These are phyloP conservation scores for Erigeron canadensis DNA, from an alignment of 129 eudicot genomes.

Conservation along the genomic window DNA sequence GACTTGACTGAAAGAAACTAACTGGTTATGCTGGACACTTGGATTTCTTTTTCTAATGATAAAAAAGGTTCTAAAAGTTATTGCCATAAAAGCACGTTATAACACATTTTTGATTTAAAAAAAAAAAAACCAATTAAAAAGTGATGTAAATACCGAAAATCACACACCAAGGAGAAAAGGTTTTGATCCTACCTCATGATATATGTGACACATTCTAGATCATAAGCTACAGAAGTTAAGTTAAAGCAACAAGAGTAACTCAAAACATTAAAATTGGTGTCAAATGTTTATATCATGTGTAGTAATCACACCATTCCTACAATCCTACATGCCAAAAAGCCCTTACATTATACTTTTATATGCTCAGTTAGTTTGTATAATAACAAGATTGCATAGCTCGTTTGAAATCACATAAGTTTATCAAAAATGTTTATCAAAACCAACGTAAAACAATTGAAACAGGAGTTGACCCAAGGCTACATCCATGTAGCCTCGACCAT, in stretches of 20 bases:
- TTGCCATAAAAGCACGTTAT: background rate
- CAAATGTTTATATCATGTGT: conserved; percentile 22
- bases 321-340: conserved; percentile 25
- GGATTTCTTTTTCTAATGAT: too few relatives aligned
- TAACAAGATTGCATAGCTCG: background rate
- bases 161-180: background rate
- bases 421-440: conserved; percentile 16
- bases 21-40: too few relatives aligned
- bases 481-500: conserved; percentile 48
- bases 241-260: conserved; percentile 13
- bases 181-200: conserved; percentile 5
- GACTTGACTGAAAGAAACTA: background rate
- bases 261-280: conserved; percentile 8
- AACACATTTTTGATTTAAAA: background rate
- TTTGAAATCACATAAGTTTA: background rate
- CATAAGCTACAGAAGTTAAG: background rate
- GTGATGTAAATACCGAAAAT: background rate
- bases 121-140: too few relatives aligned
- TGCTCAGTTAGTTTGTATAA: background rate
- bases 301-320: conserved; percentile 29
- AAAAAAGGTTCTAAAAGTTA: too few relatives aligned
- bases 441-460: conserved; percentile 17
- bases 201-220: background rate
- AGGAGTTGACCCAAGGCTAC: conserved; percentile 32
- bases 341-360: conserved; percentile 11